phyloP scores from a whole-genome alignment of 176 grass and related monocot species.

The Zizania latifolia region DNA sequence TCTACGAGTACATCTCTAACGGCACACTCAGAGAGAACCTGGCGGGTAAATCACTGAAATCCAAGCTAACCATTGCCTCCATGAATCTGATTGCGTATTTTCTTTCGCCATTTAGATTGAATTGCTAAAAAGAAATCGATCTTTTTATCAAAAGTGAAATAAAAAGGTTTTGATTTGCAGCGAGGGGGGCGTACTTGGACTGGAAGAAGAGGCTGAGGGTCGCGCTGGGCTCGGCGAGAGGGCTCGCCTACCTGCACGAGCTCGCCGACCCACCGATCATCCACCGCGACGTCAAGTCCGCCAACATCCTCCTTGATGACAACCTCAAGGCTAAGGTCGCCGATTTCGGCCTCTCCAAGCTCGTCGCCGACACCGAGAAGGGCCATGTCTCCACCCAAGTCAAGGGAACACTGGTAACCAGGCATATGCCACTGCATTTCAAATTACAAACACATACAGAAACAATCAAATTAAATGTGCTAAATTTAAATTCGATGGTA shows the following conservation, averaged over 20 bases:
- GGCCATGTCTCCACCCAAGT: conserved; percentile 61
- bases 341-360: conserved; percentile 72
- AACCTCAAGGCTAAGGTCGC: conserved; percentile 69
- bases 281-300: conserved; percentile 52
- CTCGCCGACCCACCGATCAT: conserved; percentile 77
- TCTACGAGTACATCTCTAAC: conserved; percentile 71
- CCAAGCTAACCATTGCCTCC: background rate
- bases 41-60: conserved; percentile 27
- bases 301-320: conserved; percentile 72
- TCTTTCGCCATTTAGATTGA: background rate
- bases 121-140: background rate
- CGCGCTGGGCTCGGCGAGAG: conserved; percentile 58
- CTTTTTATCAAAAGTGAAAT: background rate
- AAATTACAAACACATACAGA: too few relatives aligned
- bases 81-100: background rate
- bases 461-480: background rate
- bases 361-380: conserved; percentile 38
- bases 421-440: background rate
- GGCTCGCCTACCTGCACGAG: conserved; percentile 74
- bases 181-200: conserved; percentile 42
- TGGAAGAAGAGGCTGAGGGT: conserved; percentile 72
- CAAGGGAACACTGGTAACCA: conserved; percentile 60
- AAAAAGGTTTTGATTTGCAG: conserved; percentile 5
- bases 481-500: background rate
- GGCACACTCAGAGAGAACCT: conserved; percentile 62